A percentile compares a stretch with the other conserved stretches of the same genome.
Conservation (phyloP, 1,284 basidiomycete genomes). For the Dichomitus squalens region DNA sequence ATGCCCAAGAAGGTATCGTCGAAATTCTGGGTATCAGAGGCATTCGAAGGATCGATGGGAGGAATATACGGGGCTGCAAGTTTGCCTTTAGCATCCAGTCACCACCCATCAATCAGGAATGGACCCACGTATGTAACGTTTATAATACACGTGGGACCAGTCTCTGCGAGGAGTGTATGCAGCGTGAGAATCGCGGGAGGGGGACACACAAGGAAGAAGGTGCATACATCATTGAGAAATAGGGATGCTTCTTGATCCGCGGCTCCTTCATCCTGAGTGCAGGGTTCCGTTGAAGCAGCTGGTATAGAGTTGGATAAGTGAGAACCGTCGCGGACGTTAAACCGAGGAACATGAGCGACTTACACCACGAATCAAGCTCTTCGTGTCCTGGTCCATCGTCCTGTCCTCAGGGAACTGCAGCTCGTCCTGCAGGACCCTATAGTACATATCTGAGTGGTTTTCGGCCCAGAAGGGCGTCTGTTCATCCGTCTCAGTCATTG, state of each 20-base stretch:
- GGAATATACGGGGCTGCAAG: conserved; percentile 91
- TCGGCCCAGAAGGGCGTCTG: conserved; percentile 95
- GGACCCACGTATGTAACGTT: conserved; percentile 85
- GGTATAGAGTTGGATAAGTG: conserved; percentile 15
- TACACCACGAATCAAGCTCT: conserved; percentile 92
- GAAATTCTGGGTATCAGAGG: conserved; percentile 96
- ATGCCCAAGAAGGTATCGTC: conserved; percentile 97
- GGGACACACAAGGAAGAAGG: conserved; percentile 32
- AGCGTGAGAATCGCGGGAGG: background rate
- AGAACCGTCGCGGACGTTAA: conserved; percentile 3
- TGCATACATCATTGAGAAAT: conserved; percentile 97
- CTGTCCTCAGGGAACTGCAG: conserved; percentile 88
- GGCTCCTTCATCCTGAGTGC: conserved; percentile 89
- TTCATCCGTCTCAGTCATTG: conserved; percentile 15
- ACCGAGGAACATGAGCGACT: conserved; percentile 34
- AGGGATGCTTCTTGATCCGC: conserved; percentile 91
- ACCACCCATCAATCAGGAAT: background rate
- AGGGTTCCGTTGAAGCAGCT: conserved; percentile 93
- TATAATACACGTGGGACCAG: conserved; percentile 92
- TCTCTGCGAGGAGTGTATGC: conserved; percentile 53
- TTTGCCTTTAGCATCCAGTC: background rate
- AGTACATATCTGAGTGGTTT: conserved; percentile 95
- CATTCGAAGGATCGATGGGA: conserved; percentile 89
- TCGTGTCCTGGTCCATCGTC: conserved; percentile 92
- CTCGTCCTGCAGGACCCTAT: conserved; percentile 86